Percentiles rank a stretch among this genome's conserved stretches.
phyloP scores from a whole-genome alignment of 2,329 filamentous ascomycete species.

The Chaetomium globosum region DNA sequence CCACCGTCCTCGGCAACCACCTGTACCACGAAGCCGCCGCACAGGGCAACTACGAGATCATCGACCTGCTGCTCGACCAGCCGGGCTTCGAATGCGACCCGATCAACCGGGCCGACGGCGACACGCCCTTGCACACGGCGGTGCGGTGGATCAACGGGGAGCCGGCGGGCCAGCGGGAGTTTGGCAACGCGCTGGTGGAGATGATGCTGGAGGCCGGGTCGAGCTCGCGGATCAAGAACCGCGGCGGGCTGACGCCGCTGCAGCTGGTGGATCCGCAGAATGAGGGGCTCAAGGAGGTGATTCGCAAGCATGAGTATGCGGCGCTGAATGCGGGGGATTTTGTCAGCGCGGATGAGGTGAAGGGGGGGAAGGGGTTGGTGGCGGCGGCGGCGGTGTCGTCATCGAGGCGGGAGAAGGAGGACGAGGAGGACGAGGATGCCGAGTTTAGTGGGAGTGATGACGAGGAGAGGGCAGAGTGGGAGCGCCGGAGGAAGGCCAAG shows the following conservation, averaged over 20 bases:
- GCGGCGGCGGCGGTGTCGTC: not conserved
- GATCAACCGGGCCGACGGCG: slow-evolving; percentile 67
- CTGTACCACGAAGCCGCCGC: slow-evolving; percentile 86
- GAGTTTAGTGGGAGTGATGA: slow-evolving; percentile 68
- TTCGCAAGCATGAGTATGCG: slow-evolving; percentile 72
- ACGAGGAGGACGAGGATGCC: slow-evolving; percentile 56
- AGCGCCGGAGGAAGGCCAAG: slow-evolving; percentile 52
- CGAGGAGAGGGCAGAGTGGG: slow-evolving; percentile 65
- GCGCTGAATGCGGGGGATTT: slow-evolving; percentile 62
- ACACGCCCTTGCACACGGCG: slow-evolving; percentile 78
- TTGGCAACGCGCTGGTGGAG: slow-evolving; percentile 68
- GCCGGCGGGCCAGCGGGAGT: slow-evolving; percentile 62
- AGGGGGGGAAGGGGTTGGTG: slow-evolving; percentile 28
- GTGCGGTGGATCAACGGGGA: slow-evolving; percentile 76
- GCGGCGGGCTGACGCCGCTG: slow-evolving; percentile 69
- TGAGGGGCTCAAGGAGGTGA: slow-evolving; percentile 59
- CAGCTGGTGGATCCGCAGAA: slow-evolving; percentile 77
- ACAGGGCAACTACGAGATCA: slow-evolving; percentile 82
- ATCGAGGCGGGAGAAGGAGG: slow-evolving; percentile 39
- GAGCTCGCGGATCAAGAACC: slow-evolving; percentile 63
- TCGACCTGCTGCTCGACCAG: slow-evolving; percentile 81
- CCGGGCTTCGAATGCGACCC: slow-evolving; percentile 85
- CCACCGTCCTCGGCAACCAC: slow-evolving; percentile 83
- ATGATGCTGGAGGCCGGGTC: slow-evolving; percentile 82
- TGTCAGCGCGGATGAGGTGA: slow-evolving; percentile 45